Conservation (phyloP, 2,329 filamentous ascomycete species). For the Magnaporthales sp. region DNA sequence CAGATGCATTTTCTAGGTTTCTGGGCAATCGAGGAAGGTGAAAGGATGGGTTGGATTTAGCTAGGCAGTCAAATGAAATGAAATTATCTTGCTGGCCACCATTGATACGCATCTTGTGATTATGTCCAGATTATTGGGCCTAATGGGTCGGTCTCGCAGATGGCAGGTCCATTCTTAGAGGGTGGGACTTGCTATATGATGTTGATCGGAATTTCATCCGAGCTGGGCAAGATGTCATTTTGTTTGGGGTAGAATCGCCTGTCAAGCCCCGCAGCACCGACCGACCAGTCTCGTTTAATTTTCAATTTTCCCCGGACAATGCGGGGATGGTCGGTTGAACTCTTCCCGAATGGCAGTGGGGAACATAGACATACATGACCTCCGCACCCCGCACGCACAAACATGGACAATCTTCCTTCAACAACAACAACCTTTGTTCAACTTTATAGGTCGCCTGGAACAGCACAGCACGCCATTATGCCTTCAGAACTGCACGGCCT, state of each 20-base stretch:
- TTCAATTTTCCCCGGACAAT: neutral
- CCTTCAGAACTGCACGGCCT: conserved; percentile 34
- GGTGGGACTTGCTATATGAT: neutral
- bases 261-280: neutral
- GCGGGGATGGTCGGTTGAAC: neutral
- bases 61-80: neutral
- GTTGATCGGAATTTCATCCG: too few species aligned
- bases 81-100: neutral
- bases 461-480: conserved; percentile 27
- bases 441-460: too few species aligned
- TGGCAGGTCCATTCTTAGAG: neutral
- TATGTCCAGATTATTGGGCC: neutral
- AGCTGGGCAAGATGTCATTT: neutral
- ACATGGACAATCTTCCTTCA: too few species aligned
- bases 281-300: neutral
- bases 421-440: too few species aligned
- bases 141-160: neutral
- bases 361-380: neutral
- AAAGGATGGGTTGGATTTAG: neutral
- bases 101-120: neutral
- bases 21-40: neutral
- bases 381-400: neutral
- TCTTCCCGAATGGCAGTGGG: neutral
- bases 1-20: neutral
- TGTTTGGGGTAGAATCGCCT: neutral